Percentiles rank a stretch among this genome's conserved stretches.
phyloP scores from a whole-genome alignment of 2,329 filamentous ascomycete genomes.

The Nigrograna mackinnonii region DNA sequence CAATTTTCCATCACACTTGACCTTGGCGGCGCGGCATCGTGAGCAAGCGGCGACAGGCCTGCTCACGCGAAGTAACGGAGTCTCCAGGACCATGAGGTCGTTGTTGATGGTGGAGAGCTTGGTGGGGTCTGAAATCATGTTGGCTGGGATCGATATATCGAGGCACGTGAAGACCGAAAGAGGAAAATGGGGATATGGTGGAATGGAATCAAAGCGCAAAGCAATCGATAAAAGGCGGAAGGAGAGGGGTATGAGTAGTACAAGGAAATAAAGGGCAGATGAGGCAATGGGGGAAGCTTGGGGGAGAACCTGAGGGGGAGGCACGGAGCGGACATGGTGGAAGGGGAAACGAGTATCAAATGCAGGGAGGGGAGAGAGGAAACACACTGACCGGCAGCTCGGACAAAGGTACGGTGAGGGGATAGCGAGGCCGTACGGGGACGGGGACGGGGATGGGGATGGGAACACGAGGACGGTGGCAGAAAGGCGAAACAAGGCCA shows the following conservation, averaged over 20 bases:
- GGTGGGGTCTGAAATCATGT: conserved; percentile 15
- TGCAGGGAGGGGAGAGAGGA: not conserved
- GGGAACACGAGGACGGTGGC: not conserved
- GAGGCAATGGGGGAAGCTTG: conserved; percentile 6
- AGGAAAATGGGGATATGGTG: too few relatives aligned
- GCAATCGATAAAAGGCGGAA: not conserved
- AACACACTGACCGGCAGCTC: not conserved
- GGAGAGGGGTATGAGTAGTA: not conserved
- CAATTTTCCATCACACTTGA: conserved; percentile 96
- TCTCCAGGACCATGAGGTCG: conserved; percentile 51
- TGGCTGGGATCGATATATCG: conserved; percentile 6
- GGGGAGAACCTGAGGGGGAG: conserved; percentile 16
- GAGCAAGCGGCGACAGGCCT: conserved; percentile 80
- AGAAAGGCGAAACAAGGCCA: conserved; percentile 17
- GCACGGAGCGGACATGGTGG: conserved; percentile 1
- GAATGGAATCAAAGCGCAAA: too few relatives aligned
- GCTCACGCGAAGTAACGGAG: conserved; percentile 72
- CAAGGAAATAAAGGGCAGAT: conserved; percentile 2
- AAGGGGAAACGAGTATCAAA: too few relatives aligned
- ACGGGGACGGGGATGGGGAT: conserved; percentile 3
- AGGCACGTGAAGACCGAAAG: conserved; percentile 8
- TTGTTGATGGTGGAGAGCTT: conserved; percentile 9
- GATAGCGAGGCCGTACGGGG: conserved; percentile 18
- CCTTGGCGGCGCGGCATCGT: conserved; percentile 86
- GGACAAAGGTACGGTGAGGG: conserved; percentile 10